Percentiles rank a stretch among this genome's conserved stretches.
Evolutionary conservation across 75 land plant species (phyloP).

Genomic region (Larix kaempferi): DNA sequence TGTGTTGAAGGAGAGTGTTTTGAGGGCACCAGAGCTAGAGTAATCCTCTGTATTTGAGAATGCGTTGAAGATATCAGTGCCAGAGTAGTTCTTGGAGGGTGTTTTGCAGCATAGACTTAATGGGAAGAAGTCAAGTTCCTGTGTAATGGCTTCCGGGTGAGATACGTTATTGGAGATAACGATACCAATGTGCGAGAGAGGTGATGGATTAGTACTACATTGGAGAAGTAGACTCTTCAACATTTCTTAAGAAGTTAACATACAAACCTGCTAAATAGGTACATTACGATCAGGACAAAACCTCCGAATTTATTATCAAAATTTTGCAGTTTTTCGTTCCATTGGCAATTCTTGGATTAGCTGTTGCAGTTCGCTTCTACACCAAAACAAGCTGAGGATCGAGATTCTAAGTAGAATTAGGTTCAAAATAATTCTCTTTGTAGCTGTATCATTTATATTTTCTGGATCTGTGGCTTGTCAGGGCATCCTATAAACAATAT

Average conservation of each 20-base stretch:
- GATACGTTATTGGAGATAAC: too few relatives aligned
- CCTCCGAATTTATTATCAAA: constrained; percentile 35
- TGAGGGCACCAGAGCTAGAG: too few relatives aligned
- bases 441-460: not conserved
- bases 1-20: too few relatives aligned
- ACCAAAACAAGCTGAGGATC: constrained; percentile 24
- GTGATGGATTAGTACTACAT: constrained; percentile 44
- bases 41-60: too few relatives aligned
- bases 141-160: too few relatives aligned
- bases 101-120: too few relatives aligned
- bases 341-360: constrained; percentile 40
- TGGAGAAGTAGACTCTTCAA: constrained; percentile 34
- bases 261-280: constrained; percentile 42
- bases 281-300: constrained; percentile 34
- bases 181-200: constrained; percentile 40
- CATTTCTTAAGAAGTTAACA: constrained; percentile 52
- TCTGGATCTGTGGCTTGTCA: not conserved
- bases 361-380: constrained; percentile 39
- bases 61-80: too few relatives aligned
- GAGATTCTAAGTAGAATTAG: not conserved
- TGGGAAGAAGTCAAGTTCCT: too few relatives aligned
- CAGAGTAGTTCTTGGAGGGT: too few relatives aligned
- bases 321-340: constrained; percentile 56
- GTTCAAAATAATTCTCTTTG: not conserved
- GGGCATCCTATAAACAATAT: not conserved